phyloP scores from a whole-genome alignment of 768 basidiomycete species.

The Pleurotus tuoliensis region DNA sequence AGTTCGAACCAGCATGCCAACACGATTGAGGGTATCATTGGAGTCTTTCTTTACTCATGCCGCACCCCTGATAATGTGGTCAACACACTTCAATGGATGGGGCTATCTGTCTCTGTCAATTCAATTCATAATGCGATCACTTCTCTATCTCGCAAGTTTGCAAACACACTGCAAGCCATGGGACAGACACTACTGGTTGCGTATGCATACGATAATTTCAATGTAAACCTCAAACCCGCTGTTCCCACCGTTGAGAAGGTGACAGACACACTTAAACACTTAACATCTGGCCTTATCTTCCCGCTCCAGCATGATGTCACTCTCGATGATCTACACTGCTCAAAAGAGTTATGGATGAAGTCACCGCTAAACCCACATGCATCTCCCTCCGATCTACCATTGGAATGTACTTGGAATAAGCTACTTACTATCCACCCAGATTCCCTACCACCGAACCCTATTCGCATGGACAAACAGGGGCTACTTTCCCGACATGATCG shows the following conservation, averaged over 20 bases:
- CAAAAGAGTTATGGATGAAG: constrained; percentile 27
- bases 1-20: neutral
- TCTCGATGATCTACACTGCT: constrained; percentile 24
- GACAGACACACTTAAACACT: constrained; percentile 20
- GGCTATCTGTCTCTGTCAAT: constrained; percentile 23
- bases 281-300: constrained; percentile 29
- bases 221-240: constrained; percentile 28
- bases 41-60: neutral
- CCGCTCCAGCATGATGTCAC: constrained; percentile 20
- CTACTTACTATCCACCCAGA: too few relatives aligned
- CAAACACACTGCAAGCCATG: constrained; percentile 11
- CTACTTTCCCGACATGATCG: constrained; percentile 13
- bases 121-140: constrained; percentile 18
- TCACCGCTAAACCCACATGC: constrained; percentile 4
- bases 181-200: constrained; percentile 19
- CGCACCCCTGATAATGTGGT: constrained; percentile 21
- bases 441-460: neutral
- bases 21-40: neutral
- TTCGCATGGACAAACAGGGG: too few relatives aligned
- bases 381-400: too few relatives aligned
- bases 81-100: constrained; percentile 24
- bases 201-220: constrained; percentile 41
- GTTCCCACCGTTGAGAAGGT: constrained; percentile 26
- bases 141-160: constrained; percentile 21
- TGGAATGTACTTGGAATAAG: too few relatives aligned